Evolutionary conservation across 805 yeast genomes (phyloP), one percentile per base, ranked within the genome.

Genomic region (Nematodospora valgi): DNA sequence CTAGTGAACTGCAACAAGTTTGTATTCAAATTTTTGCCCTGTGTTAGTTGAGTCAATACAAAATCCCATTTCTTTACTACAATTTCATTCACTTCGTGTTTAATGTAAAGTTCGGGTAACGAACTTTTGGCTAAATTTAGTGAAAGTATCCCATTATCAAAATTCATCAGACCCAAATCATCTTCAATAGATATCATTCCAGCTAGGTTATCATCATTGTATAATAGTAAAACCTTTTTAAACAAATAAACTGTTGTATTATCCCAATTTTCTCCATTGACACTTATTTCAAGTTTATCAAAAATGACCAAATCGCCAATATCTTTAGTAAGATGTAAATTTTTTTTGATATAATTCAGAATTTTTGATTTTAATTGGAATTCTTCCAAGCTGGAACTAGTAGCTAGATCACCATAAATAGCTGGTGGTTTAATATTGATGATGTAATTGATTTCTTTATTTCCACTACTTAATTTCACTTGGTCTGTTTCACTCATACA

Each of bases 1-100:
- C 71, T 61, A 1, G 82, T 70, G 41, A 76, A 52, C 46, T 75
- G 77, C 21, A 61, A 59, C 17, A 75, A 43, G 4, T 49, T 47
- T 18, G 43, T 73, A 63, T 6, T 60, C 34, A 12, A 30, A 14
- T 37, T 6, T 21, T 32, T 10, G 39, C 41, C 21, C 23, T 47
- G 29, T 32, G 42, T 39, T 21, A 48, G n/a, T 35, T 55, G 10
- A 37, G 40, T 17, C 54, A 47, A 28, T 37, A 53, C 59, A 36
- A 55, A 60, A 22, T 60, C 58, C 73, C 78, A 74, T 49, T 72
- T 72, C 5, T 57, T 42, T 0, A 60, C 45, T 1, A 70, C 41
- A 10, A 64, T 47, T 7, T 50, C 45, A 23, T 59, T 59, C 5
- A 38, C 41, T 13, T 34, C 32, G 17, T 61, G 58, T 27, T 48